Evolutionary conservation across 2,329 filamentous ascomycete genomes (phyloP), one percentile per base, ranked within the genome.

Genomic region (Lachnellula suecica): DNA sequence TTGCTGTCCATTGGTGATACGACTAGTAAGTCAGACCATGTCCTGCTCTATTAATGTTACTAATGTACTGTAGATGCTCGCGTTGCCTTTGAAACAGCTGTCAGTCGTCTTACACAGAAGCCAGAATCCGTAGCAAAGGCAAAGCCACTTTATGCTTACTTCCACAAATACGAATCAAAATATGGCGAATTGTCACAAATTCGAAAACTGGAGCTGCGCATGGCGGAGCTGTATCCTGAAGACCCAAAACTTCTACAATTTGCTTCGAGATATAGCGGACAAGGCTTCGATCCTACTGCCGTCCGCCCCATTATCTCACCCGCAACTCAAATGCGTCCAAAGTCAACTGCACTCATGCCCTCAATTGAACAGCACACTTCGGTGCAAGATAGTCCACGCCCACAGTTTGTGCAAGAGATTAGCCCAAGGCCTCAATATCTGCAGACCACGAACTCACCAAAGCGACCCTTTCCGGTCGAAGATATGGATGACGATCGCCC

Each of bases 141-240:
- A 8, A 95, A 94, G 68, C 83, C 88, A 1, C 81, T 99, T 1
- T 96, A 96, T 64, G 78, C 85, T 2, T 97, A 93, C 72, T 93
- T 99, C 69, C 93, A 99, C 72, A 88, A 92, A 62, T 96, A 96
- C 68, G 94, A 99, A 73, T 92, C 91, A 10, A 86, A 91, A 59
- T 99, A 92, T 65, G 94, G 95, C 51, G 94, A 99, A 68, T 79
- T 97, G 4, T 84, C 88, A 5, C 92, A 97, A 63, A 91, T 99
- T 49, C 84, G 85, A 59, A 94, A 95, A 68, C 78, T 99, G 15
- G 95, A 99, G 71, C 87, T 87, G 63, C 85, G 94, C 43, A 97
- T 99, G 91, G 82, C 83, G 20, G 91, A 96, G 65, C 79, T 97
- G n/a, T 99, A 91, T 70, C 92, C 92, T 0, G 85, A 92, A 53